These are phyloP conservation scores for Ophiorrhiza pumila DNA, from an alignment of 257 asterid species.

Conservation along the genomic window DNA sequence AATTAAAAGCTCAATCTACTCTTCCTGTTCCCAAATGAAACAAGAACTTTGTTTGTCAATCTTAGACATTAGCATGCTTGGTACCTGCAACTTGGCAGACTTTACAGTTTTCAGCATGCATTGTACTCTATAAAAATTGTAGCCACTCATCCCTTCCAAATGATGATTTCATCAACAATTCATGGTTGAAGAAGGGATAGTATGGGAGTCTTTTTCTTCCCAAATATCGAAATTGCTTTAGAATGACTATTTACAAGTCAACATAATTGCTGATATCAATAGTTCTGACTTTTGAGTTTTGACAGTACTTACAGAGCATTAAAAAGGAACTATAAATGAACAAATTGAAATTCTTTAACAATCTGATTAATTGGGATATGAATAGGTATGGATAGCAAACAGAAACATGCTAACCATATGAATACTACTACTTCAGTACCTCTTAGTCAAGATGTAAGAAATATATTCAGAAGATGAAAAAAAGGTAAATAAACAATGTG, in stretches of 20 bases:
- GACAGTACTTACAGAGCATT: too few species aligned
- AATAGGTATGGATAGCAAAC: not conserved
- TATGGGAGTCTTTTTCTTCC: too few species aligned
- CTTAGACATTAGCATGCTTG: not conserved
- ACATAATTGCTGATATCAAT: not conserved
- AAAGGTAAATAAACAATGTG: not conserved
- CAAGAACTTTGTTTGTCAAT: not conserved
- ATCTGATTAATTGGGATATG: not conserved
- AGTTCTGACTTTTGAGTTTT: too few species aligned
- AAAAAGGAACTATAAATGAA: not conserved
- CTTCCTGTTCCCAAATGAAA: not conserved
- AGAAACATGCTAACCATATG: not conserved
- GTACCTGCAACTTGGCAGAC: not conserved
- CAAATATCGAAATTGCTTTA: too few species aligned
- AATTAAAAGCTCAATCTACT: not conserved
- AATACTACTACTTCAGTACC: not conserved
- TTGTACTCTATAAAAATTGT: not conserved
- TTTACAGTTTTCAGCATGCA: not conserved
- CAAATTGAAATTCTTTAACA: not conserved
- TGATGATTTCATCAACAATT: not conserved
- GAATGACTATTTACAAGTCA: not conserved
- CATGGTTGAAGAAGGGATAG: not conserved
- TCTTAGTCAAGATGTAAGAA: not conserved
- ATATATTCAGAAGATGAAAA: not conserved
- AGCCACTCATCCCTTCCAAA: not conserved